Base-by-base conservation (phyloP, 805 yeast species). In the Candida verbasci region DNA sequence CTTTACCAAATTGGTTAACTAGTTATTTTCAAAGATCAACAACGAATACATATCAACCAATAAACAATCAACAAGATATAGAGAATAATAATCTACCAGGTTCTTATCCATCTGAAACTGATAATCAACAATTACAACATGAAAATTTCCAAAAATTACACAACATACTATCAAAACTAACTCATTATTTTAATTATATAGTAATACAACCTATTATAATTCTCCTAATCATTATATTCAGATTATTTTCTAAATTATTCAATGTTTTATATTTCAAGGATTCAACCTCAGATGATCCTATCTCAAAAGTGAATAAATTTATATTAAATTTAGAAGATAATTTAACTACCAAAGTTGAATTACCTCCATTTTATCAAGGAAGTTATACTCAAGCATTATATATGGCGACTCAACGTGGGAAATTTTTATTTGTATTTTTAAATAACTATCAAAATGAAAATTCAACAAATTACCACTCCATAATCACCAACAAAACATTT, bases 371-470 rank as follows among this genome's bases (percentile, higher is more conserved):
- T 46, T 71, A 75, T 39, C 79, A 77, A 47, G 88, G 88, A 11
- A 82, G 94, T 24, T 91, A 88, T 59, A 78, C 89, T 1, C 81
- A 82, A 39, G 89, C 96, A 1, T 61, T 89, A 37, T 79, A 74
- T 48, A 65, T 71, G 48, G 83, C 93, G 24, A 82, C 84, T 35
- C 66, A 72, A 24, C 76, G 84, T 37, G 82, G 80, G 18, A 77
- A 80, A 55, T 86, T 86, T 68, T 65, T 89, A 28, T 60, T 86
- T 35, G 76, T 88, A 2, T 80, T 85, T 45, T 59, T 93, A 34
- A 84, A 86, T 38, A 82, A 85, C 50, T 78, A 79, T 15, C 75
- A 79, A 39, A 81, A 85, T 52, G 88, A 84, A 40, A 67, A 80
- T 1, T 56, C 63, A 22, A 56, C 3, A 78, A 83, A 43, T 72